Conservation (phyloP, 1,284 basidiomycete genomes). For the Sparassis latifolia region DNA sequence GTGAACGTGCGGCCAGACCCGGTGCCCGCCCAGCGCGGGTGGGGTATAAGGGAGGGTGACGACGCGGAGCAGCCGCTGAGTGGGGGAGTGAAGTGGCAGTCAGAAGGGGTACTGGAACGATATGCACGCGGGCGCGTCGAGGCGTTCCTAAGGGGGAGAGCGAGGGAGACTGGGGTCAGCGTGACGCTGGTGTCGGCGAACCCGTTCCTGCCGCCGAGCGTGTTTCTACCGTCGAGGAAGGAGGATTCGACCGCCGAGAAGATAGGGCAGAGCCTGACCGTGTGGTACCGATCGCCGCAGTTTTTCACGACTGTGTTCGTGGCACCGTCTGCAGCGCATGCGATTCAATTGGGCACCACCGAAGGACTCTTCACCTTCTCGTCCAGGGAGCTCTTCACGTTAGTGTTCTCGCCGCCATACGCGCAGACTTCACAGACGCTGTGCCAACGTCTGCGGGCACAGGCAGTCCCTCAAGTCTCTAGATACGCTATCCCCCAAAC, state of each 20-base stretch:
- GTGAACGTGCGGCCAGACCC: conserved; percentile 67
- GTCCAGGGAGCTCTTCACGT: conserved; percentile 7
- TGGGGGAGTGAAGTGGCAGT: conserved; percentile 44
- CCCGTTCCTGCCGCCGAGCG: conserved; percentile 19
- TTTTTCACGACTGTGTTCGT: conserved; percentile 49
- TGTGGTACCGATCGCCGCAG: conserved; percentile 45
- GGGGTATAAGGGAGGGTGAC: neutral
- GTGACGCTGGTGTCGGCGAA: conserved; percentile 38
- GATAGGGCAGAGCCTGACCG: conserved; percentile 23
- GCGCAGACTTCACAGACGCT: neutral
- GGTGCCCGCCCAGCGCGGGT: conserved; percentile 23
- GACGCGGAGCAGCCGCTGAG: conserved; percentile 1
- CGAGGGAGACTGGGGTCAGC: conserved; percentile 25
- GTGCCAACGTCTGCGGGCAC: neutral
- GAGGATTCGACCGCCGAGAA: neutral
- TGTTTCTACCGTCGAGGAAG: conserved; percentile 13
- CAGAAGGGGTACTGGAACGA: conserved; percentile 33
- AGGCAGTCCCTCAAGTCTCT: neutral
- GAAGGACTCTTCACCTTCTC: conserved; percentile 11
- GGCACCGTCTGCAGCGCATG: conserved; percentile 25
- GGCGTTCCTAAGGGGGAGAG: conserved; percentile 30
- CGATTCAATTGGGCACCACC: conserved; percentile 8
- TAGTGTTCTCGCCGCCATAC: conserved; percentile 1
- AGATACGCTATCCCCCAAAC: too few species aligned
- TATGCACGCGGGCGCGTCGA: conserved; percentile 32